phyloP scores from a whole-genome alignment of 768 basidiomycete genomes.

The Suillus discolor region DNA sequence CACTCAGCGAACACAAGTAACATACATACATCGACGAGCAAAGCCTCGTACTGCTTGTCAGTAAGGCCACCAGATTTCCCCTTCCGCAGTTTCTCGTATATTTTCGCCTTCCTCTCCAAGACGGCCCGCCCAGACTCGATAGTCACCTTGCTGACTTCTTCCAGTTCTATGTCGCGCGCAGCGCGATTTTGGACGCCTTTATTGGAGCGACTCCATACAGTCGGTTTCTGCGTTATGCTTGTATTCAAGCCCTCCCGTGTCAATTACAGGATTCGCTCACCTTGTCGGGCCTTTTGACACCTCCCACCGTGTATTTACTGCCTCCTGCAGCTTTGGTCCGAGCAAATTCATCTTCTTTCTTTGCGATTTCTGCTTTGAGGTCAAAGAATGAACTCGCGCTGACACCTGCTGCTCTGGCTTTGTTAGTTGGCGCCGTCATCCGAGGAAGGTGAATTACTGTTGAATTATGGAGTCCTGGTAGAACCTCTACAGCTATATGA shows the following conservation, averaged over 20 bases:
- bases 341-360: conserved; percentile 58
- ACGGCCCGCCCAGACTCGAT: conserved; percentile 71
- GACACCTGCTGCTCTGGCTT: conserved; percentile 69
- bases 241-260: background rate
- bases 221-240: conserved; percentile 58
- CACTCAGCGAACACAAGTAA: conserved; percentile 2
- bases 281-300: conserved; percentile 70
- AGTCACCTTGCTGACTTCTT: conserved; percentile 67
- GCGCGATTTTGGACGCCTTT: conserved; percentile 70
- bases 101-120: conserved; percentile 75
- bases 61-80: conserved; percentile 79
- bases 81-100: conserved; percentile 77
- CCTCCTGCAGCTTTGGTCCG: conserved; percentile 65
- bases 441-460: background rate
- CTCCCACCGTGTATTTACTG: conserved; percentile 53
- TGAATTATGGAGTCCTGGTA: background rate
- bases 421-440: conserved; percentile 53
- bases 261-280: conserved; percentile 35
- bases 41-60: conserved; percentile 69
- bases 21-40: conserved; percentile 75
- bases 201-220: conserved; percentile 76
- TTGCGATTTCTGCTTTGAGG: conserved; percentile 61
- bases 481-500: background rate
- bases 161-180: conserved; percentile 68
- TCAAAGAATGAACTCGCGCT: conserved; percentile 81